Evolutionary conservation across 2,329 filamentous ascomycete genomes (phyloP), one percentile per base, ranked within the genome.

Genomic region (Lojkania enalia): DNA sequence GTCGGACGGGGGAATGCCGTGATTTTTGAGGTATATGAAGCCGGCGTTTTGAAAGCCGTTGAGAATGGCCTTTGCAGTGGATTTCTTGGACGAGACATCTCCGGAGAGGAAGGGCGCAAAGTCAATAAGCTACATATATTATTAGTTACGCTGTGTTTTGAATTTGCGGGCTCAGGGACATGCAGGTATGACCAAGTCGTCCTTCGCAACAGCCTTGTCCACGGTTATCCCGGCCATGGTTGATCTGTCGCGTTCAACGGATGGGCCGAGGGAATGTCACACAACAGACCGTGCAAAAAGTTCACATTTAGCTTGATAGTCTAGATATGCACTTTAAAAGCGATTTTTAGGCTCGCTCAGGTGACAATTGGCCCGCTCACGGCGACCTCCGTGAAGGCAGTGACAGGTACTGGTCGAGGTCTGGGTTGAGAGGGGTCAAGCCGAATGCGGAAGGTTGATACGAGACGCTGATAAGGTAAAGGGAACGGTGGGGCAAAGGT

Each of bases 21-120:
- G 85, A 69, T 92, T 88, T 58, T 85, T 85, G 29, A 95, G 81
- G 71, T 96, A 96, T 52, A 96, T 81, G 75, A 96, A 96, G 45
- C 91, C 91, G 2, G 90, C 87, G 1, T 81, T 85, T 60, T 90
- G 87, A 74, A 96, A 95, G 31, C 88, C 90, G 41, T 83, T 65
- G 11, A 92, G 83, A 55, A 96, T 84, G 30, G 86, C 82, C 41
- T 82, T 71, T 16, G 90, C 90, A 1, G 87, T 83, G 32, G 78
- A 71, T 39, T 78, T 73, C 57, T 85, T 86, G 55, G 86, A 75
- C 7, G 76, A 60, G 0, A 80, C 73, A 15, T 78, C 77, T 23
- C 86, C 86, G 45, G 77, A 70, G 38, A 88, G 80, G 69, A 91
- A 94, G 32, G 77, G 77, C 11, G 81, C 82, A 66, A 95, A 91